Evolutionary conservation across 129 eudicot genomes (phyloP).

Genomic region (Flaveria robusta): DNA sequence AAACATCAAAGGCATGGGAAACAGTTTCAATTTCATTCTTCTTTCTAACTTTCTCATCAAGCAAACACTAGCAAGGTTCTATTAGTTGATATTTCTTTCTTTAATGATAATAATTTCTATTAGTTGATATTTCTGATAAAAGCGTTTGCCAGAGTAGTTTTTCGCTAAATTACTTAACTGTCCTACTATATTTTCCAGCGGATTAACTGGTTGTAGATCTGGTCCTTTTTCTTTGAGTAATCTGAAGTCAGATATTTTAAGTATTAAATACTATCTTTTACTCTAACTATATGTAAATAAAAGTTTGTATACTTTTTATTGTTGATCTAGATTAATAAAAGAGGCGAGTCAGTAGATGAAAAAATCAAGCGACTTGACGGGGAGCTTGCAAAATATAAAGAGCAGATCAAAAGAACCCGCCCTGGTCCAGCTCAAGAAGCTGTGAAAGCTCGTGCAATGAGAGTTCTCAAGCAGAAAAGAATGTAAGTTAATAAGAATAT

Average conservation of each 20-base stretch:
- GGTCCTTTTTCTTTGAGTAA: too few relatives aligned
- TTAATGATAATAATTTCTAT: not conserved
- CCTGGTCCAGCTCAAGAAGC: constrained; percentile 95
- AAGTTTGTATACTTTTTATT: not conserved
- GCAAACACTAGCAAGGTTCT: not conserved
- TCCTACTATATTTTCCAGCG: not conserved
- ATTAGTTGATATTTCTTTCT: not conserved
- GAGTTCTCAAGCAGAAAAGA: constrained; percentile 73
- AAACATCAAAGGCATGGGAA: not conserved
- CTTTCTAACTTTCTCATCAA: not conserved
- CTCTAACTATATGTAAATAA: not conserved
- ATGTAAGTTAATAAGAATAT: constrained; percentile 49
- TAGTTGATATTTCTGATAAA: not conserved
- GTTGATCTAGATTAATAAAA: constrained; percentile 61
- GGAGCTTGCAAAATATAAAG: constrained; percentile 70
- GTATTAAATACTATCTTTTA: too few relatives aligned
- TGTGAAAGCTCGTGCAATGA: constrained; percentile 81
- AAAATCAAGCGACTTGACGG: constrained; percentile 82
- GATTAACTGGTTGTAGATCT: not conserved
- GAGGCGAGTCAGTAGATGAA: constrained; percentile 82
- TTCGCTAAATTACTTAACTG: not conserved
- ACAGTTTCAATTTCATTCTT: not conserved
- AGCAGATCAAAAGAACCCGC: constrained; percentile 72
- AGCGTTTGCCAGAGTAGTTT: not conserved
- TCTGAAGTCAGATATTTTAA: too few relatives aligned